Evolutionary conservation across 75 land plant species (phyloP).

Genomic region (Chamaecyparis obtusa): DNA sequence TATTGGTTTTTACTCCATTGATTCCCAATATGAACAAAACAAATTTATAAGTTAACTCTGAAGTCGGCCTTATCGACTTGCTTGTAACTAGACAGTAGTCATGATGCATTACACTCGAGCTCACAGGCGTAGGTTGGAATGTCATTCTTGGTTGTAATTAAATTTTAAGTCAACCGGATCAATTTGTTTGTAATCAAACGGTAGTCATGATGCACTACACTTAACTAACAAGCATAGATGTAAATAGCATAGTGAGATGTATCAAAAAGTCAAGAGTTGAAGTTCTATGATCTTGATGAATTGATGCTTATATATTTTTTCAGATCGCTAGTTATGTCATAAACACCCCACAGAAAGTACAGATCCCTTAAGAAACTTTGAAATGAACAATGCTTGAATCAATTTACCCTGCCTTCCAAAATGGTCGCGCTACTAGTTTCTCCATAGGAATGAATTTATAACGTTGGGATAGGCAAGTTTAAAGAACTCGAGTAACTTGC

Average conservation of each 20-base stretch:
- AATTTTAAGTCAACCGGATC: not conserved
- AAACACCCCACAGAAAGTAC: not conserved
- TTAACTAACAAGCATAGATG: not conserved
- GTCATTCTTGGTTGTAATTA: not conserved
- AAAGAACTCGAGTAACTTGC: not conserved
- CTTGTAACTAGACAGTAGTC: not conserved
- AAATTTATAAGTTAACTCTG: not conserved
- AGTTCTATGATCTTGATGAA: not conserved
- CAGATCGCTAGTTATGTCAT: no score
- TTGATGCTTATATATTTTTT: not conserved
- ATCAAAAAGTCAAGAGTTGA: not conserved
- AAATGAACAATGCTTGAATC: no score
- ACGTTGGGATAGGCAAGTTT: not conserved
- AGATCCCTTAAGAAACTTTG: not conserved
- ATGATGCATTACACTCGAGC: not conserved
- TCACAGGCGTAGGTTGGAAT: not conserved
- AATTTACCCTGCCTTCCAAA: not conserved
- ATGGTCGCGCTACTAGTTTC: not conserved
- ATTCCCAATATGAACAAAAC: not conserved
- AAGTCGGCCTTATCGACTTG: not conserved
- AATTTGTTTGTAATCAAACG: not conserved
- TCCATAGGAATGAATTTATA: not conserved
- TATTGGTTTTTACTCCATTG: not conserved
- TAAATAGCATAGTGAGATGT: not conserved
- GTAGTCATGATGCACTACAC: not conserved